Conservation (phyloP, 768 basidiomycete genomes). For the Kondoa subrosea region DNA sequence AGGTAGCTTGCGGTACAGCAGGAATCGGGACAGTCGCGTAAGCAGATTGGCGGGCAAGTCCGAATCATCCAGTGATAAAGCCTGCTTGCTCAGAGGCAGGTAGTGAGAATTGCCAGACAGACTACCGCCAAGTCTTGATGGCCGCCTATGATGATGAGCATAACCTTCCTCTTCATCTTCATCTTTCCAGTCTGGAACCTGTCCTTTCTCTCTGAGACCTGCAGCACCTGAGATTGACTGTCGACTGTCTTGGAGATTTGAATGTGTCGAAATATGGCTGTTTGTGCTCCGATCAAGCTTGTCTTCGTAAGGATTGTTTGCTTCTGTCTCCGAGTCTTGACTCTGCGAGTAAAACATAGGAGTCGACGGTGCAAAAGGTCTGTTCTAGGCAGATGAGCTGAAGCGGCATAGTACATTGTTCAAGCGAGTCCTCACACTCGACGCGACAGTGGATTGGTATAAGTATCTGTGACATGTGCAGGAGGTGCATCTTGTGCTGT, state of each 20-base stretch:
- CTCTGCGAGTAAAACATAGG: neutral
- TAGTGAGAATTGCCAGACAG: neutral
- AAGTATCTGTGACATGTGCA: too few species aligned
- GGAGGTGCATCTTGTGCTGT: too few species aligned
- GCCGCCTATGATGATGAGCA: neutral
- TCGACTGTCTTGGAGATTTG: neutral
- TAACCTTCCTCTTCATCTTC: neutral
- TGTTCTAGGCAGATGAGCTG: too few species aligned
- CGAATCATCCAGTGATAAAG: too few species aligned
- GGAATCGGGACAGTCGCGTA: neutral
- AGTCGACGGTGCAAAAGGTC: neutral
- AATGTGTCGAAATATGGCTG: neutral
- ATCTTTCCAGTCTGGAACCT: neutral
- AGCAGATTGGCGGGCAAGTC: too few species aligned
- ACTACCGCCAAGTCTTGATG: neutral
- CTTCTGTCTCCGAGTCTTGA: neutral
- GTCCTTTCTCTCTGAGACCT: neutral
- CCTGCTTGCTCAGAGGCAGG: neutral
- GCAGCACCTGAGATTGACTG: neutral
- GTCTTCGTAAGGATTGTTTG: neutral
- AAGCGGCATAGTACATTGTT: too few species aligned
- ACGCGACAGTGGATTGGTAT: too few species aligned
- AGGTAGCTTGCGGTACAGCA: neutral
- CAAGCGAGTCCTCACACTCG: too few species aligned
- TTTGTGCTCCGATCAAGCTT: neutral